Percentiles rank a stretch among this genome's conserved stretches.
Evolutionary conservation across 768 basidiomycete genomes (phyloP).

Genomic region (Boletellus emodensis): DNA sequence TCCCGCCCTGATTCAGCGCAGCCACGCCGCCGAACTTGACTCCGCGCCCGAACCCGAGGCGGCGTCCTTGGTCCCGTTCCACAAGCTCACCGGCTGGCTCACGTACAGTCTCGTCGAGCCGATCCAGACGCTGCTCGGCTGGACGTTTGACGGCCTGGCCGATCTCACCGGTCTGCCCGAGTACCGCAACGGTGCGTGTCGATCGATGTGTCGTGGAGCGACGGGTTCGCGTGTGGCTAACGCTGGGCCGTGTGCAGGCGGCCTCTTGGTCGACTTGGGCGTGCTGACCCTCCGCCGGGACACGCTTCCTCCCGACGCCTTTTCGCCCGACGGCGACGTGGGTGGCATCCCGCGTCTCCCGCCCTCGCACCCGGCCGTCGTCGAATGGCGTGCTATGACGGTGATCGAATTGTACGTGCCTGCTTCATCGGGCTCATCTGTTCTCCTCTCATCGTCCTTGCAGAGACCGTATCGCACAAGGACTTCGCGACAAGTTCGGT

Average conservation of each 20-base stretch:
- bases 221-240: no score
- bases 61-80: constrained; percentile 84
- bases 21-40: not conserved
- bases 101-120: constrained; percentile 87
- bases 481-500: constrained; percentile 58
- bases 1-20: constrained; percentile 42
- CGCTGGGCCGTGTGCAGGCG: constrained; percentile 46
- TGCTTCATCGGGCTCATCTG: not conserved
- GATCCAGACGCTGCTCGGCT: constrained; percentile 69
- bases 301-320: constrained; percentile 47
- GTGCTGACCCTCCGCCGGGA: constrained; percentile 65
- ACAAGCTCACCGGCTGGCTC: constrained; percentile 94
- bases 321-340: constrained; percentile 20
- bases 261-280: constrained; percentile 80
- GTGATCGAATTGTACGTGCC: constrained; percentile 78
- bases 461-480: constrained; percentile 77
- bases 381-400: constrained; percentile 96
- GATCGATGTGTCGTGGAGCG: not conserved
- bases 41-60: constrained; percentile 15
- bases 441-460: not conserved
- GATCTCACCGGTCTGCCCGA: constrained; percentile 93
- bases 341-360: constrained; percentile 55
- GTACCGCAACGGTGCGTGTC: constrained; percentile 75
- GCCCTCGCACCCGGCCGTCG: constrained; percentile 83
- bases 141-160: constrained; percentile 78